These are phyloP conservation scores for Escallonia herrerae DNA, from an alignment of 129 eudicot genomes.

Conservation along the genomic window DNA sequence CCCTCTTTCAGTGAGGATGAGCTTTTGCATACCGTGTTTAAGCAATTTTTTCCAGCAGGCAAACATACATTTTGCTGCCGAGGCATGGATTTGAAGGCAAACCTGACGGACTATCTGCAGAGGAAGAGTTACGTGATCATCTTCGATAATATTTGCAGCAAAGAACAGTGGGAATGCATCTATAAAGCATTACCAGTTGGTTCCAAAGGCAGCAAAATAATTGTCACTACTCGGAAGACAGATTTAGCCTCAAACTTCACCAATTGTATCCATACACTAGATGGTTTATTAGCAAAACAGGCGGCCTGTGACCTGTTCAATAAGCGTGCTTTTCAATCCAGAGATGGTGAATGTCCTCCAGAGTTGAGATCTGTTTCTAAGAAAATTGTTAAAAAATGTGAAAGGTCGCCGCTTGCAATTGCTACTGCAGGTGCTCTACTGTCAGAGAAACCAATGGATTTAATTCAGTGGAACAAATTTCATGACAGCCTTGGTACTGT, in stretches of 20 bases:
- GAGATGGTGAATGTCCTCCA: conserved; percentile 3
- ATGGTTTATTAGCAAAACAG: neutral
- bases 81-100: neutral
- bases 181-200: conserved; percentile 3
- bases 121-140: conserved; percentile 14
- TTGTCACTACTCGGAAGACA: conserved; percentile 11
- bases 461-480: conserved; percentile 2
- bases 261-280: neutral
- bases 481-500: neutral
- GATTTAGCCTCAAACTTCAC: conserved; percentile 1
- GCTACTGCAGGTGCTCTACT: conserved; percentile 8
- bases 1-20: neutral
- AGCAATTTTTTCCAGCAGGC: neutral
- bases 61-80: neutral
- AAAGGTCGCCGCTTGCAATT: conserved; percentile 20
- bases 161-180: conserved; percentile 9
- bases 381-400: conserved; percentile 9
- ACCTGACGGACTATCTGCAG: neutral
- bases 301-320: conserved; percentile 10
- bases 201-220: conserved; percentile 7
- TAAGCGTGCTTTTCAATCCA: neutral
- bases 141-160: conserved; percentile 25
- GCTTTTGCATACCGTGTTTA: neutral
- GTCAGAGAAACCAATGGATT: neutral
- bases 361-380: neutral